Conservation (phyloP, 2,329 filamentous ascomycete species). For the Colletotrichum graminicola region DNA sequence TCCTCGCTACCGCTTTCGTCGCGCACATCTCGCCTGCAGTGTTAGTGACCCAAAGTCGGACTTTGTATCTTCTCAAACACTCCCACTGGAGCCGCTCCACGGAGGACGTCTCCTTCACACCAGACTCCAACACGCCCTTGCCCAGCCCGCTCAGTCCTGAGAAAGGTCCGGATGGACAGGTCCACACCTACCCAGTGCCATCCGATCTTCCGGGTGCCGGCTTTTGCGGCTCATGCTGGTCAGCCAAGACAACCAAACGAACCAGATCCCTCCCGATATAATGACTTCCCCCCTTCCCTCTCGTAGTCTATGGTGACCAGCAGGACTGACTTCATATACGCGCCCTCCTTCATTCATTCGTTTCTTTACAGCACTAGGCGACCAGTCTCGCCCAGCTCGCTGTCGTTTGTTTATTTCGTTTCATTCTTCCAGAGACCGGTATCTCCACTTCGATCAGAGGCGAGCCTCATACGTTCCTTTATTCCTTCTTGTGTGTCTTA, state of each 20-base stretch:
- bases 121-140: constrained; percentile 34
- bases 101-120: constrained; percentile 17
- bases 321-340: constrained; percentile 38
- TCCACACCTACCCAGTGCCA: constrained; percentile 4
- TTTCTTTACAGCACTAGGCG: constrained; percentile 26
- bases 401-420: constrained; percentile 34
- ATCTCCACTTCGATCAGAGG: constrained; percentile 41
- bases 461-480: constrained; percentile 41
- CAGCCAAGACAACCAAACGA: constrained; percentile 29
- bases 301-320: constrained; percentile 33
- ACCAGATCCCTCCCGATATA: constrained; percentile 35
- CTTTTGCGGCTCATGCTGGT: constrained; percentile 26
- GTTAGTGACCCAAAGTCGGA: not conserved
- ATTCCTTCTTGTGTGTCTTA: constrained; percentile 22
- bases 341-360: constrained; percentile 31
- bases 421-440: constrained; percentile 39
- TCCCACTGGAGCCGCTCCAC: constrained; percentile 6
- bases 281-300: constrained; percentile 31
- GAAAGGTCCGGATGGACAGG: constrained; percentile 10
- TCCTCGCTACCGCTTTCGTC: not conserved
- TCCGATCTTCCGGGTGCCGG: constrained; percentile 33
- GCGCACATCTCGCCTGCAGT: constrained; percentile 1
- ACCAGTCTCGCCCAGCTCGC: constrained; percentile 12
- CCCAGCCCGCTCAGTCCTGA: constrained; percentile 8
- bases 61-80: not conserved